phyloP scores from a whole-genome alignment of 306 rosid genomes.

The Crataegus laevigata region DNA sequence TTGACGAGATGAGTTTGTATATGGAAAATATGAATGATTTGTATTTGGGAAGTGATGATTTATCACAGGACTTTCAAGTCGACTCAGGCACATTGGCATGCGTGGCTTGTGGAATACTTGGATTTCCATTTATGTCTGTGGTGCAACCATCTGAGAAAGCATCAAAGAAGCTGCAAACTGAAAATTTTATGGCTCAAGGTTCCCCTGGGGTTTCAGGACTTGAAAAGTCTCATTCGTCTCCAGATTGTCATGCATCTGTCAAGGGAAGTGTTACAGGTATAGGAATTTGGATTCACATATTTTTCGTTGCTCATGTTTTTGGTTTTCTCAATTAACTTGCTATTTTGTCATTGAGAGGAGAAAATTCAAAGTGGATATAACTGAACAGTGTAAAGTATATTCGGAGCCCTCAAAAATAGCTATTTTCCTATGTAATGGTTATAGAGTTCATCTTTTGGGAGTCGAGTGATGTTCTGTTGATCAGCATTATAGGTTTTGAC shows the following conservation, averaged over 20 bases:
- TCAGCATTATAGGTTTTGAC: background rate
- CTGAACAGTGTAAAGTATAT: background rate
- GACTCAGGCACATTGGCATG: slow-evolving; percentile 96
- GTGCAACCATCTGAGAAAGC: slow-evolving; percentile 79
- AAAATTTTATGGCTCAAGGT: slow-evolving; percentile 31
- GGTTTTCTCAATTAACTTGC: background rate
- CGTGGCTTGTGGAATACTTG: slow-evolving; percentile 97
- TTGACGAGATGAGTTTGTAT: slow-evolving; percentile 73
- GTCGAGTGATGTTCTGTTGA: background rate
- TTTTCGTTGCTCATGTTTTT: background rate
- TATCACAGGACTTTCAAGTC: slow-evolving; percentile 81
- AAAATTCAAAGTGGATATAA: background rate
- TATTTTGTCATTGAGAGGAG: background rate
- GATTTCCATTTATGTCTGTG: slow-evolving; percentile 94
- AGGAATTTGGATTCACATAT: background rate
- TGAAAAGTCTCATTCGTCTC: slow-evolving; percentile 20
- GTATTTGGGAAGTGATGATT: slow-evolving; percentile 59
- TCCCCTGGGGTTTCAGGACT: slow-evolving; percentile 12
- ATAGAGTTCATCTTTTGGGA: background rate
- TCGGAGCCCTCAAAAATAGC: background rate
- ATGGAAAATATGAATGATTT: slow-evolving; percentile 60
- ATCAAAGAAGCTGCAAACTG: slow-evolving; percentile 39
- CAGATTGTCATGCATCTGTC: slow-evolving; percentile 16
- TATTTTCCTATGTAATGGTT: background rate
- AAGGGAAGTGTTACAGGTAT: slow-evolving; percentile 41